Base-by-base conservation (phyloP, 495 filamentous ascomycete species). In the Hypomontagnella monticulosa region DNA sequence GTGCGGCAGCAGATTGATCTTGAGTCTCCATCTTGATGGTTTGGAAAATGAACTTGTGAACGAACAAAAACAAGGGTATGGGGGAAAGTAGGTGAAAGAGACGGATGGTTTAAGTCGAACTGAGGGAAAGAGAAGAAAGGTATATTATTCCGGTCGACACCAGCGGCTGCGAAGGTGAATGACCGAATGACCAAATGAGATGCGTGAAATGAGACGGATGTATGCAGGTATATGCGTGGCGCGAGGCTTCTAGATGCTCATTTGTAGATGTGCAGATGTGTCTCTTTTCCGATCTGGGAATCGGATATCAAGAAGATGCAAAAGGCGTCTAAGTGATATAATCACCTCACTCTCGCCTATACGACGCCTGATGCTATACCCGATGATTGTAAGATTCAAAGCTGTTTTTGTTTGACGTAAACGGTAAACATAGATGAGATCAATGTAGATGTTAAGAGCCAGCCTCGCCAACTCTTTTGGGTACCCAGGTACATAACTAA, bases 21-120 rank as follows among this genome's bases (percentile, higher is more conserved):
- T 58, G 64, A 38, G 57, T 53, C 47, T 67, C 58, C 64, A 67
- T 67, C 42, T 47, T 44, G 12, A 5, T 41, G 48, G 19, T 16
- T 4, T 6, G 23, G 43, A 42, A 41, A 11, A 46, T 23, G 14
- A 12, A 4, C 2, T n/a, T n/a, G n/a, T 3, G 20, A 10, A 0
- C n/a, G 38, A 34, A 23, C 20, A 44, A 11, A 3, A 10, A 10
- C 36, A 40, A 16, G 32, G 30, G 27, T n/a, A 18, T 23, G 18
- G 57, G 33, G 30, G 40, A 0, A 18, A 30, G 10, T 16, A 15
- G 20, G 27, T 27, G 42, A 2, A 9, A 12, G 41, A 38, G 14
- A 15, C 14, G 34, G 40, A 0, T 54, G 34, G 14, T 44, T 38
- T 40, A 11, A 27, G 16, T 40, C 27, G 33, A 20, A 51, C 27